Base-by-base conservation (phyloP, 257 asterid genomes). In the Scutellaria barbata region DNA sequence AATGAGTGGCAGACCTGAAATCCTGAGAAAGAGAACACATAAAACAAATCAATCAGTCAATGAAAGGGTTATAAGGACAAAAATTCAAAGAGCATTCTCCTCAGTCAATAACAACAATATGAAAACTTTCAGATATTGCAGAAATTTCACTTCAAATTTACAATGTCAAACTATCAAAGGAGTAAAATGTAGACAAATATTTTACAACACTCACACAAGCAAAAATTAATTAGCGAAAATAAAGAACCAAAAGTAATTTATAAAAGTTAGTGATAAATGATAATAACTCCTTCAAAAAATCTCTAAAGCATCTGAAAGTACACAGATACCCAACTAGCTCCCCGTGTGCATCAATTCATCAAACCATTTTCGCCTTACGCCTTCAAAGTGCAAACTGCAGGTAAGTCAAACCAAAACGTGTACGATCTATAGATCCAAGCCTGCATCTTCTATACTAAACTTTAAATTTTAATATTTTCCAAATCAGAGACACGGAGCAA, bases 1-100 rank as follows among this genome's bases (percentile, higher is more conserved):
- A 82, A 41, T 9, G 86, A 82, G 68, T 82, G 86, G 65, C 86
- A 82, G 12, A 82, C 86, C 65, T 82, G 86, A 67, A 82, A 82
- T 48, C 86, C 85, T 81, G 78, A 10, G 9, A 40, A 22, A 18
- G 10, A 48, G 6, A 25, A 57, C 45, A 51, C 37, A 30, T n/a
- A 18, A 5, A 65, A 42, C 13, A 16, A n/a, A 48, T 4, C 8
- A 14, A 12, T 48, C 10, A 47, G 25, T 55, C 66, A 43, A n/a
- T 11, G 30, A 52, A 52, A 41, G 8, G 5, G 17, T 13, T 41
- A 20, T 1, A 55, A 10, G 5, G 7, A 35, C 2, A 11, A 4
- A 5, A 18, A n/a, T 13, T 8, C 10, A 45, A 14, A 22, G 25
- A 25, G n/a, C 67, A 14, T 14, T 7, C 8, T 57, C 48, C 30